phyloP scores from a whole-genome alignment of 305 asterid genomes.

The Plantago lanceolata region DNA sequence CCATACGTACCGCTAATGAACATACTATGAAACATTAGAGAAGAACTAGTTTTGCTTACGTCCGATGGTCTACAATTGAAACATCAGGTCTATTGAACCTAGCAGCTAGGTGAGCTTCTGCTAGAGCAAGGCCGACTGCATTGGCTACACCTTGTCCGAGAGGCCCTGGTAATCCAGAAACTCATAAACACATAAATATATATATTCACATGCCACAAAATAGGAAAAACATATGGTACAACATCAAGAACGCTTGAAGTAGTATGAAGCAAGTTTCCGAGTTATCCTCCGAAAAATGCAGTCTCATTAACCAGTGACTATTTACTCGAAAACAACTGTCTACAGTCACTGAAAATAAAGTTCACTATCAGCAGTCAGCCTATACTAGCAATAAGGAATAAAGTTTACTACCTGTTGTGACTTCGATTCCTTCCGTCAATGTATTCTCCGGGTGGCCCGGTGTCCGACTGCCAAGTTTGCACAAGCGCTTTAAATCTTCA shows the following conservation, averaged over 20 bases:
- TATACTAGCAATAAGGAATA: too few relatives aligned
- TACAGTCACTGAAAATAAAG: neutral
- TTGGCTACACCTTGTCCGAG: constrained; percentile 57
- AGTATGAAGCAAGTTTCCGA: neutral
- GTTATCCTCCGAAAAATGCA: too few relatives aligned
- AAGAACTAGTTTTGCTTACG: constrained; percentile 26
- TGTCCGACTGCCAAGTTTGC: constrained; percentile 45
- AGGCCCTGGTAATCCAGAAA: constrained; percentile 33
- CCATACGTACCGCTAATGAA: neutral
- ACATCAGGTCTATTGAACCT: constrained; percentile 49
- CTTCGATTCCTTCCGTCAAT: constrained; percentile 48
- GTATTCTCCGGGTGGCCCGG: constrained; percentile 55
- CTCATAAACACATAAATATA: neutral
- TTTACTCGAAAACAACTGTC: neutral
- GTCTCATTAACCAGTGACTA: neutral
- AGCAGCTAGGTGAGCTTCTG: constrained; percentile 49
- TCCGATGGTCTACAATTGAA: constrained; percentile 40
- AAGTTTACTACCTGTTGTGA: constrained; percentile 43
- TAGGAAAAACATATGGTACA: neutral
- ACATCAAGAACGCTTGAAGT: neutral
- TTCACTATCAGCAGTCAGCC: neutral
- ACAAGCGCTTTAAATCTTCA: constrained; percentile 39
- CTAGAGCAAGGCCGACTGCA: constrained; percentile 56
- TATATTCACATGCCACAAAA: neutral
- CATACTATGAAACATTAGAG: neutral